These are phyloP conservation scores for Saccharomycopsis selenospora DNA, from an alignment of 805 yeast genomes.

Conservation along the genomic window DNA sequence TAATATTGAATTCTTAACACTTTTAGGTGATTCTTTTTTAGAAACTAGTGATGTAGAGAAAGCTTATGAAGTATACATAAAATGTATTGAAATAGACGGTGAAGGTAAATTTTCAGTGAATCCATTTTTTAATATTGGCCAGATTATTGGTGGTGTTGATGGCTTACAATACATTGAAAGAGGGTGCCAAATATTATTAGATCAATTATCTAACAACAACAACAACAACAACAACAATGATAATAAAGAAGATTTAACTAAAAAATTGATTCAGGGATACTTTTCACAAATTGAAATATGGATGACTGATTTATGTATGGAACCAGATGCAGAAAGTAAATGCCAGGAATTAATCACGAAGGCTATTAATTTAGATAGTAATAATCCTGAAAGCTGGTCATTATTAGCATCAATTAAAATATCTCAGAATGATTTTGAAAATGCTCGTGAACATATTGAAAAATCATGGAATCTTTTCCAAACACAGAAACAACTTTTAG, in stretches of 20 bases:
- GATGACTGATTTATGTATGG: constrained; percentile 98
- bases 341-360: constrained; percentile 67
- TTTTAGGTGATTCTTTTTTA: constrained; percentile 68
- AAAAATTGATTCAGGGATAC: constrained; percentile 67
- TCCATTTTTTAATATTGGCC: constrained; percentile 86
- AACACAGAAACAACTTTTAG: constrained; percentile 41
- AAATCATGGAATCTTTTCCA: constrained; percentile 70
- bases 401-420: constrained; percentile 80
- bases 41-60: constrained; percentile 75
- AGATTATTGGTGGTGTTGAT: constrained; percentile 73
- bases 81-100: constrained; percentile 64
- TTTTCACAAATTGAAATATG: constrained; percentile 87
- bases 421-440: constrained; percentile 70
- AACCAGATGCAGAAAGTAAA: constrained; percentile 71
- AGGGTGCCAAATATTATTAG: constrained; percentile 44
- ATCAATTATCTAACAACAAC: constrained; percentile 36
- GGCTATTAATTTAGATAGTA: constrained; percentile 39
- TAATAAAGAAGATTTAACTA: constrained; percentile 35
- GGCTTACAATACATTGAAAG: constrained; percentile 54
- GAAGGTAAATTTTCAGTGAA: constrained; percentile 61
- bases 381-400: constrained; percentile 75
- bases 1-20: constrained; percentile 43
- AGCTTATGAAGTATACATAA: constrained; percentile 57
- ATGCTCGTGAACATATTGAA: constrained; percentile 60
- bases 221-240: constrained; percentile 19